These are phyloP conservation scores for Pelargonium citronellum DNA, from an alignment of 441 rosid genomes.

Conservation along the genomic window DNA sequence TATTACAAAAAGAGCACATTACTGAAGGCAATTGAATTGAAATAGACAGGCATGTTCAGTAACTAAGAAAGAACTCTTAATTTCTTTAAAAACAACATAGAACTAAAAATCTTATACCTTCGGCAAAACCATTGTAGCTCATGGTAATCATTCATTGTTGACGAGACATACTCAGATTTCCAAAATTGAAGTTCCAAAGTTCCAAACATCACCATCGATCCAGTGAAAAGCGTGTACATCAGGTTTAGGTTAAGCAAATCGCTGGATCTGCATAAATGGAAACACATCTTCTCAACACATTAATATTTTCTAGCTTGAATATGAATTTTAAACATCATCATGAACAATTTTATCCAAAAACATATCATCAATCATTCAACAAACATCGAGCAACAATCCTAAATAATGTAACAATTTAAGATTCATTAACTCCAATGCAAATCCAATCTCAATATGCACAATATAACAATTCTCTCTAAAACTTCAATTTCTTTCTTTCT, in stretches of 20 bases:
- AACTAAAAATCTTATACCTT: slow-evolving; percentile 22
- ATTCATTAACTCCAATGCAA: neutral
- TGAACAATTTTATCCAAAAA: neutral
- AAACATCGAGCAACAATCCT: neutral
- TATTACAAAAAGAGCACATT: neutral
- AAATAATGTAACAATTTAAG: neutral
- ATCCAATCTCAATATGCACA: no score
- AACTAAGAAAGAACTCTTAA: no score
- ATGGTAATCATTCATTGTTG: slow-evolving; percentile 28
- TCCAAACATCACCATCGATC: slow-evolving; percentile 34
- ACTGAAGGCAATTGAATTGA: neutral
- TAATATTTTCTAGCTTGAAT: neutral
- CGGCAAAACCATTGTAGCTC: slow-evolving; percentile 38
- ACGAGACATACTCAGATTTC: slow-evolving; percentile 24
- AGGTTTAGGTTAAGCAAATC: neutral
- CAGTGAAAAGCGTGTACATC: slow-evolving; percentile 16
- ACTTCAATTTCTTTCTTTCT: no score
- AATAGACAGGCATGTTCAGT: neutral
- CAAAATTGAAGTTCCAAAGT: slow-evolving; percentile 26
- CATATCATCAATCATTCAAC: neutral
- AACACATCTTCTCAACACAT: neutral
- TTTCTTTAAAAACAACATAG: no score
- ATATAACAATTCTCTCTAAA: no score
- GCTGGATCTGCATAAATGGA: neutral
- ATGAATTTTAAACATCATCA: neutral